Base-by-base conservation (phyloP, 1,284 basidiomycete genomes). In the Rhodotorula mucilaginosa region DNA sequence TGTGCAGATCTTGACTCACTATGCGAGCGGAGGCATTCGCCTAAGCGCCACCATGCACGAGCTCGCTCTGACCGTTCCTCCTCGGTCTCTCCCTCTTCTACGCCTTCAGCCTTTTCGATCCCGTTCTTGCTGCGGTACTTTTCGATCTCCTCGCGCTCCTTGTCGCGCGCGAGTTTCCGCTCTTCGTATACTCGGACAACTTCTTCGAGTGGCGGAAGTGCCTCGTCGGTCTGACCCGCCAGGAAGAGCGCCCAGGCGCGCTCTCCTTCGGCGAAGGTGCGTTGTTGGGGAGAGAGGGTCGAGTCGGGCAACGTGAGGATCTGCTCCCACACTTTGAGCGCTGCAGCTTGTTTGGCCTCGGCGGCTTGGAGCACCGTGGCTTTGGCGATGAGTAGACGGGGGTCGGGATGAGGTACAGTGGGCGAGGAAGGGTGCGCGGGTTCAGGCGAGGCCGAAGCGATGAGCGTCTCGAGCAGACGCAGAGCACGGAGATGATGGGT, bases 401-500 rank as follows among this genome's bases (percentile, higher is more conserved):
- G 60, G 84, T 80, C 2, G n/a, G 70, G 70, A 23, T 68, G 61
- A 6, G 51, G 60, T 5, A 47, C 7, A 0, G 67, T n/a, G 4
- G 60, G 18, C 2, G 64, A 46, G 13, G 60, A 39, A 1, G 62
- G 29, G 3, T 57, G 39, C 60, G 61, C 57, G 1, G 67, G 62
- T 0, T 59, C 51, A 1, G 68, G 64, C 2, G 68, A 57, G 6
- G 61, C 15, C 15, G 62, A 47, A 5, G 83, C 77, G 7, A 98
- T 85, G 7, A 95, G 85, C 3, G 87, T 86, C 49, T 91, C 87
- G 39, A 96, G 84, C 10, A 96, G 85, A 19, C 86, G 83, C 46
- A 89, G 82, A 1, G 96, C 95, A 58, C 89, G 88, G 19, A 83
- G 78, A 80, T 99, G 96, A 78, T 97, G 89, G 78, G 94, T 93